Conservation (phyloP, 2,329 filamentous ascomycete species). For the Madurella fahalii region DNA sequence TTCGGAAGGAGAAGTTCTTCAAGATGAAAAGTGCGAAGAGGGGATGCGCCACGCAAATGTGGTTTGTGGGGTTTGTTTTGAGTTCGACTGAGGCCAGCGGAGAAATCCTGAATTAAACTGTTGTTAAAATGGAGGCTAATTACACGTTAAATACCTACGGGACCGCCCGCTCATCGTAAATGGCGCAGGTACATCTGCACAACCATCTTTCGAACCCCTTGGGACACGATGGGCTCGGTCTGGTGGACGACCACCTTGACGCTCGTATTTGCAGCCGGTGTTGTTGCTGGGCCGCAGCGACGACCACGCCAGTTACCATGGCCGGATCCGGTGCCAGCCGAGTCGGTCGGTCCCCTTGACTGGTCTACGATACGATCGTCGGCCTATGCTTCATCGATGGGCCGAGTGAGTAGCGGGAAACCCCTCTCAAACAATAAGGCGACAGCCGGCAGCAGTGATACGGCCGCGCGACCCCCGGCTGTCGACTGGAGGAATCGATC, state of each 20-base stretch:
- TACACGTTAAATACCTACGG: too few species aligned
- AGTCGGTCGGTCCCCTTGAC: slow-evolving; percentile 10
- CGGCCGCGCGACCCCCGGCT: background rate
- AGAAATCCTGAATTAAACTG: background rate
- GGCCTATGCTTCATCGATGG: background rate
- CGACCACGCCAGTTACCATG: slow-evolving; percentile 6
- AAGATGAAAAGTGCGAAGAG: background rate
- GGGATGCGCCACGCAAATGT: background rate
- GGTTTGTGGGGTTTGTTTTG: background rate
- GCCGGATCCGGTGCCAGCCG: slow-evolving; percentile 15
- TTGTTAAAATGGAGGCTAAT: too few species aligned
- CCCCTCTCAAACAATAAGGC: background rate
- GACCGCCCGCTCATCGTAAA: too few species aligned
- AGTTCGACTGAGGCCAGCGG: background rate
- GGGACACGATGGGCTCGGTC: background rate
- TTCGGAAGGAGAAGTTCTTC: slow-evolving; percentile 6
- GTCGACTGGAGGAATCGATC: slow-evolving; percentile 22
- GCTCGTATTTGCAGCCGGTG: background rate
- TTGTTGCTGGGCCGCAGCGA: background rate
- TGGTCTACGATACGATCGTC: slow-evolving; percentile 8
- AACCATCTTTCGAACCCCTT: background rate
- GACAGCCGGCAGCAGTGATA: background rate
- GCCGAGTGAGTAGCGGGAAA: background rate
- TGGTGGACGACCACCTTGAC: background rate
- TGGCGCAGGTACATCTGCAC: too few species aligned